Base-by-base conservation (phyloP, 192 early-diverging fungal species). In the Coemansia sp. region DNA sequence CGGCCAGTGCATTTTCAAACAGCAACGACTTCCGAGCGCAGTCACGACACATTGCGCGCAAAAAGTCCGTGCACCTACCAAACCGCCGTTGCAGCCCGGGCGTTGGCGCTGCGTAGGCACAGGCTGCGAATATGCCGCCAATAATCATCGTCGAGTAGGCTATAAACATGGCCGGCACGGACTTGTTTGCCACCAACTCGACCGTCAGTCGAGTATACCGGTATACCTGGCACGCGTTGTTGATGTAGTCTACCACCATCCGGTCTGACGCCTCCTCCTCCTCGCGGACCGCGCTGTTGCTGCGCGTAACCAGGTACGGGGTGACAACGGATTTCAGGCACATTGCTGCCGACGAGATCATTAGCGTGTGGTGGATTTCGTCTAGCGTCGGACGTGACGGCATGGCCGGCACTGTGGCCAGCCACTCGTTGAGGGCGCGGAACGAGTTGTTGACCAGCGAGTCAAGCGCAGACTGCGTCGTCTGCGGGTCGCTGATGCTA, bases 121-220 rank as follows among this genome's bases (percentile, higher is more conserved):
- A 72, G 8, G 69, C 75, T 0, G 69, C 75, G 40, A 72, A 64
- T 27, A 71, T 64, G 33, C 75, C 69, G 54, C 75, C 75, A 17
- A 36, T 52, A n/a, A 77, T 60, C 65, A 65, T 68, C 26, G 60
- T 60, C 41, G 68, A 56, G 58, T 77, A 62, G 1, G 75, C 64
- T 10, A 65, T 41, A 41, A 77, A 77, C 75, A 77, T 77, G 5
- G 69, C 64, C 29, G 75, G 75, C 44, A 65, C 46, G 0, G 22
- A 24, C 44, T 57, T 26, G 67, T 62, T 60, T 3, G 39, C 41
- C n/a, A 63, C 44, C 65, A 63, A 15, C n/a, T 41, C 48, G 0
- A 37, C 7, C 1, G 56, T 37, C 8, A 48, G 65, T 26, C 52
- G 62, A 24, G 59, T 56, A 29, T 60, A 63, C 2, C 50, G 56